Conservation (phyloP, 2,329 filamentous ascomycete species). For the Alternaria conjuncta region DNA sequence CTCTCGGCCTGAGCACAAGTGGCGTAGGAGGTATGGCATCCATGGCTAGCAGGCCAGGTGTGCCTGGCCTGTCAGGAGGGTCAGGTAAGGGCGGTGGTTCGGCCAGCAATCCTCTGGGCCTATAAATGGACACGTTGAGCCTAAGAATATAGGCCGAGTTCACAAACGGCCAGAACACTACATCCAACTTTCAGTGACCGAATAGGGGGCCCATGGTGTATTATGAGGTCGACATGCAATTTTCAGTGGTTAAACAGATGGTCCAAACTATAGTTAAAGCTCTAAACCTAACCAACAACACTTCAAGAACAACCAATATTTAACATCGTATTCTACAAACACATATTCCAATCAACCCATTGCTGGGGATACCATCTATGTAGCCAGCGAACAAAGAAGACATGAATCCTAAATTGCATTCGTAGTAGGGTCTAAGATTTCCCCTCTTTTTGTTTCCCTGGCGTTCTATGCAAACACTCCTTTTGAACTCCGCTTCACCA, state of each 20-base stretch:
- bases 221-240: neutral
- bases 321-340: neutral
- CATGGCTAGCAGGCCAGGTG: conserved; percentile 29
- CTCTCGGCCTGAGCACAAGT: conserved; percentile 51
- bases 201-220: neutral
- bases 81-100: conserved; percentile 39
- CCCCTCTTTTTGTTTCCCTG: neutral
- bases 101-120: conserved; percentile 52
- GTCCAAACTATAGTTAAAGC: neutral
- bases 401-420: neutral
- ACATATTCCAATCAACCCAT: neutral
- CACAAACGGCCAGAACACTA: neutral
- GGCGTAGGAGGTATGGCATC: conserved; percentile 36
- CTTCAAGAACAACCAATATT: neutral
- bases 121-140: conserved; percentile 26
- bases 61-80: conserved; percentile 17
- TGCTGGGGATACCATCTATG: neutral
- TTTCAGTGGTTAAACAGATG: neutral
- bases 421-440: neutral
- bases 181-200: neutral
- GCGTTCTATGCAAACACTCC: neutral
- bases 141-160: neutral
- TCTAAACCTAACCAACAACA: neutral
- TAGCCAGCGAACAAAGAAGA: neutral
- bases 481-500: neutral